Conservation (phyloP, 1,284 basidiomycete genomes). For the Ceratobasidium sp. region DNA sequence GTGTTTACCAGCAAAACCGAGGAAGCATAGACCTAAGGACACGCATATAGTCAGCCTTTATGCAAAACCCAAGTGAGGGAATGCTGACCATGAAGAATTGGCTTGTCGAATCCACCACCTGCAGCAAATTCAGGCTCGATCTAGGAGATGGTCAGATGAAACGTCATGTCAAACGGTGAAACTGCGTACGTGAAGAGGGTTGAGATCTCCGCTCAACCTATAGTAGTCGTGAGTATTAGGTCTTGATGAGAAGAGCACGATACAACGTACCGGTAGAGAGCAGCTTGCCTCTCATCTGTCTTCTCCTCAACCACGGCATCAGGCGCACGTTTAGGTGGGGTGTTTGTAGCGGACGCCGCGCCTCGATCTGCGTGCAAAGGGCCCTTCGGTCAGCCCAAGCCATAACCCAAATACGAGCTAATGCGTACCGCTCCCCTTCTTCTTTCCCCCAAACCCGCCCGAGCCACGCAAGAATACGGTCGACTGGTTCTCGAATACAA, state of each 20-base stretch:
- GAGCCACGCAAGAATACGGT: constrained; percentile 95
- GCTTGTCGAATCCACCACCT: constrained; percentile 94
- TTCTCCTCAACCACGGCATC: constrained; percentile 91
- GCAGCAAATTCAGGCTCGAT: constrained; percentile 95
- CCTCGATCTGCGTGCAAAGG: constrained; percentile 79
- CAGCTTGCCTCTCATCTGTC: constrained; percentile 86
- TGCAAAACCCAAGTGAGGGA: constrained; percentile 56
- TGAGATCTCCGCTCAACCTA: constrained; percentile 89
- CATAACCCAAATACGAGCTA: not conserved
- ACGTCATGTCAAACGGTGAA: not conserved
- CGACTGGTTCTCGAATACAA: constrained; percentile 93
- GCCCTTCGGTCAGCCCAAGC: constrained; percentile 30
- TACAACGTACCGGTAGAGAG: constrained; percentile 80
- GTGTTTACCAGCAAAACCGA: constrained; percentile 95
- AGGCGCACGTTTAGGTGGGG: constrained; percentile 84
- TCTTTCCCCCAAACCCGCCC: constrained; percentile 96
- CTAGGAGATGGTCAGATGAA: constrained; percentile 58
- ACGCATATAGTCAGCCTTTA: constrained; percentile 19
- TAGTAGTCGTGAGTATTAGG: constrained; percentile 43
- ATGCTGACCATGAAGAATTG: constrained; percentile 75
- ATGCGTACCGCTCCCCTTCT: constrained; percentile 79
- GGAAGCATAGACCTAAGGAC: constrained; percentile 84
- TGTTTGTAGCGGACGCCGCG: constrained; percentile 87
- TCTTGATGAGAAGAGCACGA: not conserved
- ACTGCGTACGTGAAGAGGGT: constrained; percentile 86